These are phyloP conservation scores for Paramecium biaurelia DNA, from an alignment of 73 alveolate species.

Conservation along the genomic window DNA sequence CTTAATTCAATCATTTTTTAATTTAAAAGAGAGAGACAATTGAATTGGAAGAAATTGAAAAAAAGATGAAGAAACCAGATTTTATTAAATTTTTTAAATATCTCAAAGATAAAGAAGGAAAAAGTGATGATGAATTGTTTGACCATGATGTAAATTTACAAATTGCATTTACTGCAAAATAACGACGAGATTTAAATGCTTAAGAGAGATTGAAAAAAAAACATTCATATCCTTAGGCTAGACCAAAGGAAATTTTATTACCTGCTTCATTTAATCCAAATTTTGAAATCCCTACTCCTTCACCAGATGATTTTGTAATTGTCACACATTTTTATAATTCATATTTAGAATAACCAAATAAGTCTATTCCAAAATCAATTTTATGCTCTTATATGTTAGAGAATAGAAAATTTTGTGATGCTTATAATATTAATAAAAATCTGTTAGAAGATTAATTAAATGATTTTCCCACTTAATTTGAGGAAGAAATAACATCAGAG, in stretches of 20 bases:
- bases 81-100: slow-evolving; percentile 30
- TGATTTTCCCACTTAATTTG: slow-evolving; percentile 8
- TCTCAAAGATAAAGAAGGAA: neutral
- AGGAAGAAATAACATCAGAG: neutral
- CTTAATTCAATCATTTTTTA: neutral
- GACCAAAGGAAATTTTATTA: neutral
- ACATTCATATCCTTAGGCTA: neutral
- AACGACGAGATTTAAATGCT: slow-evolving; percentile 4
- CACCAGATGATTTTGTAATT: slow-evolving; percentile 37
- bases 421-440: slow-evolving; percentile 9
- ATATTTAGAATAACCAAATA: neutral
- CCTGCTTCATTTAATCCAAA: slow-evolving; percentile 26
- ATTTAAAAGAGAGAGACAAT: neutral
- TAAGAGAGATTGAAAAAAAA: neutral
- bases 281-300: neutral
- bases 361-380: neutral
- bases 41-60: slow-evolving; percentile 44
- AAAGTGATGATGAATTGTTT: neutral
- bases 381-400: neutral
- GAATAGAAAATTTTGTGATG: neutral
- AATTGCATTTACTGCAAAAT: slow-evolving; percentile 21
- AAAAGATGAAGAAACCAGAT: slow-evolving; percentile 37
- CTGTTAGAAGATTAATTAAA: neutral
- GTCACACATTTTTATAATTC: slow-evolving; percentile 41
- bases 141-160: neutral